Percentiles rank a stretch among this genome's conserved stretches.
phyloP scores from a whole-genome alignment of 1,139 yeast genomes.

The Saccharomyces hybrid region DNA sequence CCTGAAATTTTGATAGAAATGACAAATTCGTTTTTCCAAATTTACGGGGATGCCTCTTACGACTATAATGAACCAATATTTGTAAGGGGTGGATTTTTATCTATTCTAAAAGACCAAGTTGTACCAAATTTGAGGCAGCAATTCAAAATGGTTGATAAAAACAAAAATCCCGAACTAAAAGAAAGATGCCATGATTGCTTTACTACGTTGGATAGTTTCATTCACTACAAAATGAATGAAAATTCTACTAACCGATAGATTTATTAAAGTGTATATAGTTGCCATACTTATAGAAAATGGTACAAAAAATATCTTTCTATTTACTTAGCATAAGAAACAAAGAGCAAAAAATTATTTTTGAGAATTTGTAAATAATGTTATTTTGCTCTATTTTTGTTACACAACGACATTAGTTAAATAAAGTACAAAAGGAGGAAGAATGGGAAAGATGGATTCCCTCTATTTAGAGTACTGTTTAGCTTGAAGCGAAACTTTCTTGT shows the following conservation, averaged over 20 bases:
- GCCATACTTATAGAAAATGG: background rate
- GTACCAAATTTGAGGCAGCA: constrained; percentile 42
- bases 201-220: constrained; percentile 62
- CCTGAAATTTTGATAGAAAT: constrained; percentile 46
- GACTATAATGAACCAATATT: constrained; percentile 64
- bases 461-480: constrained; percentile 60
- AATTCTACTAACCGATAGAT: constrained; percentile 6
- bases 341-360: background rate
- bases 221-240: constrained; percentile 59
- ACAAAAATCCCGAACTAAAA: constrained; percentile 50
- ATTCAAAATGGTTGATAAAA: constrained; percentile 58
- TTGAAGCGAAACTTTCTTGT: constrained; percentile 72
- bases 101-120: constrained; percentile 39
- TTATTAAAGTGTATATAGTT: background rate
- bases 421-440: background rate
- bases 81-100: constrained; percentile 47
- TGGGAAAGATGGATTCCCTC: background rate
- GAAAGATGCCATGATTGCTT: constrained; percentile 62
- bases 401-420: background rate
- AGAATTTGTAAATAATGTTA: background rate
- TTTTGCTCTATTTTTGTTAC: background rate
- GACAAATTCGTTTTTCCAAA: constrained; percentile 61
- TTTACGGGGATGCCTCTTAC: constrained; percentile 68
- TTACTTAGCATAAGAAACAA: background rate
- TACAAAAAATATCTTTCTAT: background rate